Evolutionary conservation across 768 basidiomycete species (phyloP).

Genomic region (Postia placenta): DNA sequence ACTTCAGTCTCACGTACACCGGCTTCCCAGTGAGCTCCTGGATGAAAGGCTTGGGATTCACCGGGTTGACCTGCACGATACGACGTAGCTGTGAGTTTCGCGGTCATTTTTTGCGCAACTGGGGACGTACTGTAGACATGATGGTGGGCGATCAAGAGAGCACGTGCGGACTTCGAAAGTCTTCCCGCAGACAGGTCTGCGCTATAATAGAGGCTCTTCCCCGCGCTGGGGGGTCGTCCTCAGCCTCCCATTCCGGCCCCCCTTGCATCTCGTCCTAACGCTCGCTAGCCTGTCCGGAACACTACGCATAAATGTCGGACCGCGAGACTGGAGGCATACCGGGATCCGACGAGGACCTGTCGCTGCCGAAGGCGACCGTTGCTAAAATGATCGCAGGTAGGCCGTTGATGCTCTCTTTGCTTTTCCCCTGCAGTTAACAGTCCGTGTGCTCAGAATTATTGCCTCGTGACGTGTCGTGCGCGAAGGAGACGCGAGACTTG

Average conservation of each 20-base stretch:
- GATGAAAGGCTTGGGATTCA: constrained; percentile 98
- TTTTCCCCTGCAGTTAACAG: not conserved
- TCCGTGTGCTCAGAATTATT: constrained; percentile 61
- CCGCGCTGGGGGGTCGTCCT: constrained; percentile 3
- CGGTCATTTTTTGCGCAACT: not conserved
- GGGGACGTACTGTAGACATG: constrained; percentile 57
- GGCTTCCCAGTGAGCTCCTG: constrained; percentile 98
- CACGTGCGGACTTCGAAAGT: constrained; percentile 38
- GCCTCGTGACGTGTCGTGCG: constrained; percentile 79
- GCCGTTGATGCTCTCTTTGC: constrained; percentile 10
- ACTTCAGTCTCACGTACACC: constrained; percentile 92
- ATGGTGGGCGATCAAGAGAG: constrained; percentile 30
- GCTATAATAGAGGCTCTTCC: constrained; percentile 15
- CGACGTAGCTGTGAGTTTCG: not conserved
- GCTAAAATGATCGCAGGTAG: constrained; percentile 93
- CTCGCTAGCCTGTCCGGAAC: not conserved
- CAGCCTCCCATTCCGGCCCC: not conserved
- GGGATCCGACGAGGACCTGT: constrained; percentile 85
- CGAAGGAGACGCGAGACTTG: constrained; percentile 95
- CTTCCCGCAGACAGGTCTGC: constrained; percentile 10
- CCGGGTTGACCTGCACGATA: constrained; percentile 65
- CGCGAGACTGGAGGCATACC: constrained; percentile 63
- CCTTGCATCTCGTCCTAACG: constrained; percentile 4
- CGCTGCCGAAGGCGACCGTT: constrained; percentile 94
- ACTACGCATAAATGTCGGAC: constrained; percentile 69